Conservation (phyloP, 768 basidiomycete genomes). For the Mrakia blollopis region DNA sequence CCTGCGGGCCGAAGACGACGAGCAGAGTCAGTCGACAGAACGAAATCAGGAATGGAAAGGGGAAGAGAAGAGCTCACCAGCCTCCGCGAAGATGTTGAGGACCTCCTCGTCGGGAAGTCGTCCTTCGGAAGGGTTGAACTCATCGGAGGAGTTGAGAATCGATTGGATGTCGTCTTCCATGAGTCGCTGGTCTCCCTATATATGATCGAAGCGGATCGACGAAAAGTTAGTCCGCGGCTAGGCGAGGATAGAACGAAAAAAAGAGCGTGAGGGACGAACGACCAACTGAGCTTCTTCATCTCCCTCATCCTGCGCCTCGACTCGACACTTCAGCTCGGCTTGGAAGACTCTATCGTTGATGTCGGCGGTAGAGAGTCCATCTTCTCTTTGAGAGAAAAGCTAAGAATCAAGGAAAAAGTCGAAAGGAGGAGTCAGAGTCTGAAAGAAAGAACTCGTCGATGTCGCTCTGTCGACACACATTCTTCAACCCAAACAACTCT, state of each 20-base stretch:
- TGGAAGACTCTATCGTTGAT: not conserved
- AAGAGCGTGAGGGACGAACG: not conserved
- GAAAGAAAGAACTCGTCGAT: conserved; percentile 52
- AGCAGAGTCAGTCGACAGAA: not conserved
- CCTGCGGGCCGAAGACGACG: not conserved
- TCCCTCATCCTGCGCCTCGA: not conserved
- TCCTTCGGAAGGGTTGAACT: too few species aligned
- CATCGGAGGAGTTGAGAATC: too few species aligned
- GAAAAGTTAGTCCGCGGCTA: too few species aligned
- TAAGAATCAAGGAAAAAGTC: conserved; percentile 55
- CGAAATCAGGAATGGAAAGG: not conserved
- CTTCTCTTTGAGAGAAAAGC: not conserved
- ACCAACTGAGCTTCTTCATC: not conserved
- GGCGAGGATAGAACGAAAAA: not conserved
- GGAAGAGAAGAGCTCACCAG: not conserved
- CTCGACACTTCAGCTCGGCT: not conserved
- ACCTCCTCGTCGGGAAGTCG: too few species aligned
- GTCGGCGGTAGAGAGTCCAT: not conserved
- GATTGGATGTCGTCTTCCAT: not conserved
- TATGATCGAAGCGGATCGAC: too few species aligned
- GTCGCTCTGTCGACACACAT: not conserved
- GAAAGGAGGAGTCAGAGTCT: conserved; percentile 49
- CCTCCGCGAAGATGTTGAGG: too few species aligned
- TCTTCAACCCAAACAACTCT: conserved; percentile 1
- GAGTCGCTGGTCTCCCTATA: not conserved